Conservation (phyloP, 257 asterid genomes). For the Ligustrum vulgare region DNA sequence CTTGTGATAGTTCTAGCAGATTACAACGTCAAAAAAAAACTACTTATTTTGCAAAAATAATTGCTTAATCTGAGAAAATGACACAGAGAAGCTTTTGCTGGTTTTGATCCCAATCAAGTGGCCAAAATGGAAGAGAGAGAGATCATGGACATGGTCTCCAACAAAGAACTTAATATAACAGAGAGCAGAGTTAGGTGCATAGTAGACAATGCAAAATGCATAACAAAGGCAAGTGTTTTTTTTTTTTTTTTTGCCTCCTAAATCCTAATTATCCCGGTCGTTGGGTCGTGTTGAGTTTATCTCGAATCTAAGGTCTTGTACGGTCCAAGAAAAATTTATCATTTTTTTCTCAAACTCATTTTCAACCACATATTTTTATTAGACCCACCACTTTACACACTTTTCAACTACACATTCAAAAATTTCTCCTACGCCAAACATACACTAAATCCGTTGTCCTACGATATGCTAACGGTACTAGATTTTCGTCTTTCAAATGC, state of each 20-base stretch:
- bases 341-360: too few relatives aligned
- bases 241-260: background rate
- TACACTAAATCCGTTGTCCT: too few relatives aligned
- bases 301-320: background rate
- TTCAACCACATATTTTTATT: too few relatives aligned
- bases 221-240: constrained; percentile 54
- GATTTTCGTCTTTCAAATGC: background rate
- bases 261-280: background rate
- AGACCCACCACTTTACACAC: too few relatives aligned
- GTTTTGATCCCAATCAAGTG: constrained; percentile 68
- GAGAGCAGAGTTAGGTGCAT: constrained; percentile 81
- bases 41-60: background rate
- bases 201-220: constrained; percentile 86
- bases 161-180: constrained; percentile 57
- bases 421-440: too few relatives aligned
- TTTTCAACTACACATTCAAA: too few relatives aligned
- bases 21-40: background rate
- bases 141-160: constrained; percentile 46
- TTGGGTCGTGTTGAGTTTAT: background rate
- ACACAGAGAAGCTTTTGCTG: constrained; percentile 62
- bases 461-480: background rate
- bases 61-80: background rate
- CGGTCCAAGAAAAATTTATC: too few relatives aligned
- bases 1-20: background rate
- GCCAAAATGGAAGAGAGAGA: constrained; percentile 80